Percentiles rank a stretch among this genome's conserved stretches.
Evolutionary conservation across 2,329 filamentous ascomycete species (phyloP).

Genomic region (Lachnellula arida): DNA sequence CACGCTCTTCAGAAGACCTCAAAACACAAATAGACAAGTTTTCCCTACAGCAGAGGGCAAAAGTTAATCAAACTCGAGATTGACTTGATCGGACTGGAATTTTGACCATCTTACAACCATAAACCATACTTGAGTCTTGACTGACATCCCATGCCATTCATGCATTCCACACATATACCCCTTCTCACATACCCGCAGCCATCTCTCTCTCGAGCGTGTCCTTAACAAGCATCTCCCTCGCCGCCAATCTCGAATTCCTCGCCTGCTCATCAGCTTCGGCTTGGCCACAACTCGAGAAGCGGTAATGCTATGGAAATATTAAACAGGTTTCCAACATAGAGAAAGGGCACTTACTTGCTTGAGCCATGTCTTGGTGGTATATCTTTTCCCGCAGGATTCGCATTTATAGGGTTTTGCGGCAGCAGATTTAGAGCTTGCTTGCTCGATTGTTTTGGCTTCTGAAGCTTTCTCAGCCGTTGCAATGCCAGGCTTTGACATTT

Average conservation of each 20-base stretch:
- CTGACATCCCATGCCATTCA: too few relatives aligned
- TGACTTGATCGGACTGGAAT: too few relatives aligned
- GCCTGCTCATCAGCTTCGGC: background rate
- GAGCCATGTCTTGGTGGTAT: background rate
- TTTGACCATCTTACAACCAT: too few relatives aligned
- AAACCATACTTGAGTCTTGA: too few relatives aligned
- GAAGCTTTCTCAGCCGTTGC: background rate
- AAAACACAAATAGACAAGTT: too few relatives aligned
- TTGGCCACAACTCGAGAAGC: background rate
- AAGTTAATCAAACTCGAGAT: too few relatives aligned
- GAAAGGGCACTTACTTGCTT: background rate
- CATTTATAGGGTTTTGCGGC: background rate
- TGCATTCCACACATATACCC: background rate
- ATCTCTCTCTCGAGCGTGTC: constrained; percentile 16
- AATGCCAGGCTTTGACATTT: background rate
- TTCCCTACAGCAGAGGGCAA: too few relatives aligned
- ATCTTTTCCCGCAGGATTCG: background rate
- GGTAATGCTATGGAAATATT: background rate
- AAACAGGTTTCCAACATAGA: background rate
- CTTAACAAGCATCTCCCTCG: constrained; percentile 12
- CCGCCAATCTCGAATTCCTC: background rate
- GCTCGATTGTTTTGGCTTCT: background rate
- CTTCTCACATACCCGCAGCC: constrained; percentile 1
- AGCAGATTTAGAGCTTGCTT: background rate
- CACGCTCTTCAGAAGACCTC: too few relatives aligned